Conservation (phyloP, 1,284 basidiomycete species). For the Volvariella volvacea region DNA sequence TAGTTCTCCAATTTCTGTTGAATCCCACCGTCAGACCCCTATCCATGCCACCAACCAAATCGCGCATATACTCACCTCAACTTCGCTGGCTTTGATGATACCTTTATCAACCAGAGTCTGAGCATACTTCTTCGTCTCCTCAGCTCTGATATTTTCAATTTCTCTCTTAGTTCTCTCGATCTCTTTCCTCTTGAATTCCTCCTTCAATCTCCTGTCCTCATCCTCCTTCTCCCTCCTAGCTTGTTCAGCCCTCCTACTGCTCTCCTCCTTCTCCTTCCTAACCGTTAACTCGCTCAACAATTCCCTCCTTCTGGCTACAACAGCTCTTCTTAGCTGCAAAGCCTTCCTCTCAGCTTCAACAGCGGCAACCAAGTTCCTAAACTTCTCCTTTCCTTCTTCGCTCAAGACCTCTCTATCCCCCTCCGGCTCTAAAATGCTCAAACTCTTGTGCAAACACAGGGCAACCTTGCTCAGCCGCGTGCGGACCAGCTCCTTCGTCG, state of each 20-base stretch:
- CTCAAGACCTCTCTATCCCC: constrained; percentile 34
- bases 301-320: constrained; percentile 86
- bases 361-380: constrained; percentile 48
- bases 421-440: constrained; percentile 43
- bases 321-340: constrained; percentile 68
- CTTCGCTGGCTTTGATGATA: constrained; percentile 75
- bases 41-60: too few relatives aligned
- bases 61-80: constrained; percentile 55
- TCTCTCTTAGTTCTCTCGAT: constrained; percentile 76
- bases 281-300: constrained; percentile 81
- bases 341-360: constrained; percentile 73
- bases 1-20: constrained; percentile 74
- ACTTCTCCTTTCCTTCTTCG: constrained; percentile 47
- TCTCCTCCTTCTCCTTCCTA: constrained; percentile 89
- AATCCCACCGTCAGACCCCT: constrained; percentile 5
- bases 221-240: constrained; percentile 70
- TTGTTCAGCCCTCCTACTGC: constrained; percentile 71
- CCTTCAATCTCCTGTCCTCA: constrained; percentile 57
- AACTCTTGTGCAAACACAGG: constrained; percentile 63
- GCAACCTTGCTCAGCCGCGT: constrained; percentile 78
- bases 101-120: constrained; percentile 82
- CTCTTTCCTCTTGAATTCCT: constrained; percentile 71
- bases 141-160: constrained; percentile 76
- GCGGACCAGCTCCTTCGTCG: constrained; percentile 62
- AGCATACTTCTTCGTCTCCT: constrained; percentile 89